Percentiles rank a stretch among this genome's conserved stretches.
Conservation (phyloP, 192 early-diverging fungal species). For the Coemansia reversa region DNA sequence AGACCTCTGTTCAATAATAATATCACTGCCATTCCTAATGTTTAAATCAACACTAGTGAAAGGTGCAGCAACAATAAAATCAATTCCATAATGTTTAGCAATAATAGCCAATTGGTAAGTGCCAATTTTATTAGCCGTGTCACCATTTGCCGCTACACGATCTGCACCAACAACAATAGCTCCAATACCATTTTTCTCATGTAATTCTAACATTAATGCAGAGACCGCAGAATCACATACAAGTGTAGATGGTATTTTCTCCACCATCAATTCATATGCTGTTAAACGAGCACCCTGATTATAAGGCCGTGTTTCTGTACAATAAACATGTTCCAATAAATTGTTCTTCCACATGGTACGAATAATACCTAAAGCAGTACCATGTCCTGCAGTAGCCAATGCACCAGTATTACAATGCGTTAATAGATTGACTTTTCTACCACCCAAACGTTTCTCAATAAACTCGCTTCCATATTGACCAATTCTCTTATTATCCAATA, state of each 20-base stretch:
- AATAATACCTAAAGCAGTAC: constrained; percentile 94
- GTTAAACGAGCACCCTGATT: constrained; percentile 97
- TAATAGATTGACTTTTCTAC: constrained; percentile 59
- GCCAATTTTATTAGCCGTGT: constrained; percentile 98
- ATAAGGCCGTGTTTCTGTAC: constrained; percentile 96
- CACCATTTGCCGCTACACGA: constrained; percentile 93
- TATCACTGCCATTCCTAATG: constrained; percentile 65
- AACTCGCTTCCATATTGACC: constrained; percentile 73
- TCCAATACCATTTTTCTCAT: constrained; percentile 52
- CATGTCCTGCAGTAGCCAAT: constrained; percentile 78
- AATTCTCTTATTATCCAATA: constrained; percentile 86
- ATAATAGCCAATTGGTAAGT: constrained; percentile 97
- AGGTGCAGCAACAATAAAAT: constrained; percentile 97
- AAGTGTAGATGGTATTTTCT: constrained; percentile 89
- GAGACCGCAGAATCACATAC: constrained; percentile 93
- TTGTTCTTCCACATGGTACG: constrained; percentile 63
- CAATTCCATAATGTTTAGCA: constrained; percentile 77
- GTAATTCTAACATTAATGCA: constrained; percentile 59
- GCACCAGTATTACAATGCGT: constrained; percentile 99
- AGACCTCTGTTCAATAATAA: constrained; percentile 84
- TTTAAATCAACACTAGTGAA: constrained; percentile 85
- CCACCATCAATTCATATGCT: constrained; percentile 89
- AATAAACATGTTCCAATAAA: constrained; percentile 76
- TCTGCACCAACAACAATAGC: constrained; percentile 97
- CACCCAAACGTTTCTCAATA: not conserved